These are phyloP conservation scores for Zalerion maritima DNA, from an alignment of 495 filamentous ascomycete genomes.

Conservation along the genomic window DNA sequence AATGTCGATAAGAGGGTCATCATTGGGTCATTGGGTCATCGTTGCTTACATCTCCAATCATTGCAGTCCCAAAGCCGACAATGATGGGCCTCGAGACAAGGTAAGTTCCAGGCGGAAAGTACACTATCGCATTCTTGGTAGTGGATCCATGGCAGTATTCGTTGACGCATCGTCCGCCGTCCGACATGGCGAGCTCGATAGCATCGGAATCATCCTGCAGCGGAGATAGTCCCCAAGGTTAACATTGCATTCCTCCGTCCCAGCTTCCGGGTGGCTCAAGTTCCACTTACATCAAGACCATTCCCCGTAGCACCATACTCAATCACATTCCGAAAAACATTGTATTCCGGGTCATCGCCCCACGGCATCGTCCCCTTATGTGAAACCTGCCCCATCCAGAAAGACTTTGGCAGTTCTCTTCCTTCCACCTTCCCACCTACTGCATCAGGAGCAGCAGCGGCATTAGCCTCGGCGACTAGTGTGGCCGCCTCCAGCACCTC, in stretches of 20 bases:
- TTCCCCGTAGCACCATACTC: conserved; percentile 43
- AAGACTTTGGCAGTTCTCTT: too few species aligned
- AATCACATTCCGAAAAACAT: conserved; percentile 48
- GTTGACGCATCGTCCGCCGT: conserved; percentile 41
- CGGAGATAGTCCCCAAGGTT: conserved; percentile 49
- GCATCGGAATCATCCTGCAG: conserved; percentile 43
- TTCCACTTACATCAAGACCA: too few species aligned
- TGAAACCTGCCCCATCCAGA: conserved; percentile 11
- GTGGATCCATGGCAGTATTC: conserved; percentile 50
- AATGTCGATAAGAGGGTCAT: background rate
- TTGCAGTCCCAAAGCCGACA: conserved; percentile 42
- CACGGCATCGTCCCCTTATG: conserved; percentile 13
- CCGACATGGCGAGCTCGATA: conserved; percentile 46
- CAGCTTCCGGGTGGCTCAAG: too few species aligned
- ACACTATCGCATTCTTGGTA: conserved; percentile 39
- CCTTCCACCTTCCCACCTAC: too few species aligned
- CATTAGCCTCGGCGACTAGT: too few species aligned
- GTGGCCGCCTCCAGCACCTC: too few species aligned
- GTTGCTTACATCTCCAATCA: conserved; percentile 48
- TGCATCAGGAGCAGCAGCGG: too few species aligned
- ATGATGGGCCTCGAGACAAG: conserved; percentile 35
- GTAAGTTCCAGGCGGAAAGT: conserved; percentile 45
- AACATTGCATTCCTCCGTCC: too few species aligned
- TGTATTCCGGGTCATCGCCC: conserved; percentile 23
- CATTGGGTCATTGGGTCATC: too few species aligned